These are phyloP conservation scores for Cladobotryum protrusum DNA, from an alignment of 2,329 filamentous ascomycete species.

Conservation along the genomic window DNA sequence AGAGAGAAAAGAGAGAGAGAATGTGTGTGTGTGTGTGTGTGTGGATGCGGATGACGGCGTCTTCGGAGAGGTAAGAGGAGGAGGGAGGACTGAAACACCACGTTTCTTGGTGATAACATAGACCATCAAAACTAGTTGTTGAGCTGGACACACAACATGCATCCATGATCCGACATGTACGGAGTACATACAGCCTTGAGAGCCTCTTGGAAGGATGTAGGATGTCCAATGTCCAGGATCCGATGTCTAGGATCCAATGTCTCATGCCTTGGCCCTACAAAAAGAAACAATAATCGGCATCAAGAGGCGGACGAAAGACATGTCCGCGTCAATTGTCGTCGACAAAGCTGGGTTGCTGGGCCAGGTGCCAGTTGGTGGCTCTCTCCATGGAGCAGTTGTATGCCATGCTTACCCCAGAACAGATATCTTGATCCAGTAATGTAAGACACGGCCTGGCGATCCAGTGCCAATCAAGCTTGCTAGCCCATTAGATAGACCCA, in stretches of 20 bases:
- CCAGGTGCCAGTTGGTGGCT: too few relatives aligned
- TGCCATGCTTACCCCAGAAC: not conserved
- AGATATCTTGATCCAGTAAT: not conserved
- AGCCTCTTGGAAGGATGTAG: too few relatives aligned
- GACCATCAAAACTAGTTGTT: too few relatives aligned
- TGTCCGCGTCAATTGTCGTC: not conserved
- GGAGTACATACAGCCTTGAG: too few relatives aligned
- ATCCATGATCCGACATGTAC: not conserved
- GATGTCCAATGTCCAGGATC: too few relatives aligned
- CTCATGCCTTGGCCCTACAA: not conserved
- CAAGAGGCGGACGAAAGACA: not conserved
- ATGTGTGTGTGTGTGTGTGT: not conserved
- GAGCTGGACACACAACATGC: not conserved
- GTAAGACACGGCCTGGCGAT: conserved; percentile 5
- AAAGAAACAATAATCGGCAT: not conserved
- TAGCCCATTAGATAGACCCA: conserved; percentile 1
- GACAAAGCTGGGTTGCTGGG: not conserved
- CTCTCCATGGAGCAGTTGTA: not conserved
- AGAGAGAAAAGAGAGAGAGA: too few relatives aligned
- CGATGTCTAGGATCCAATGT: not conserved
- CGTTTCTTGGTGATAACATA: conserved; percentile 2
- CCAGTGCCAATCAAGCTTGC: not conserved
- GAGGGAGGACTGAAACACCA: conserved; percentile 10
- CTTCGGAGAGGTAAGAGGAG: conserved; percentile 1
- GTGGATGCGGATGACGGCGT: conserved; percentile 9